phyloP scores from a whole-genome alignment of 2,329 filamentous ascomycete species.

The Fragosphaeria purpurea region DNA sequence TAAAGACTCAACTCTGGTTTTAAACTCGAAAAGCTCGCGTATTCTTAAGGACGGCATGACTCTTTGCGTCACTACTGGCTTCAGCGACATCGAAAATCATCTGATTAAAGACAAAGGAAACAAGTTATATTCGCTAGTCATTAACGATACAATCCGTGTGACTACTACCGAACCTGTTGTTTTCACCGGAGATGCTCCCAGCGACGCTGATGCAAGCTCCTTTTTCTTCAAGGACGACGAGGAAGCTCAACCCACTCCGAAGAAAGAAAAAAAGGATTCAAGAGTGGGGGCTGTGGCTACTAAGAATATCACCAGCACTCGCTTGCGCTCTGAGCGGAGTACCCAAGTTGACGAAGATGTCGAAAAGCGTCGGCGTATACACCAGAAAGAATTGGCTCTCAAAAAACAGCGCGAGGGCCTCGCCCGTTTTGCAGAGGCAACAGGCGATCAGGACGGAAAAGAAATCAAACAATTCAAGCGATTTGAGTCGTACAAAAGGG shows the following conservation, averaged over 20 bases:
- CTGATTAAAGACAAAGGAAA: slow-evolving; percentile 83
- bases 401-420: slow-evolving; percentile 90
- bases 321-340: slow-evolving; percentile 82
- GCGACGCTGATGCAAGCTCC: slow-evolving; percentile 85
- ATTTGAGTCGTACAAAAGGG: slow-evolving; percentile 97
- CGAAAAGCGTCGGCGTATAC: slow-evolving; percentile 75
- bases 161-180: slow-evolving; percentile 68
- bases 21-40: slow-evolving; percentile 79
- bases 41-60: slow-evolving; percentile 95
- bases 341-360: slow-evolving; percentile 82
- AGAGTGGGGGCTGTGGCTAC: slow-evolving; percentile 80
- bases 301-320: slow-evolving; percentile 91
- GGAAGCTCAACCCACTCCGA: slow-evolving; percentile 74
- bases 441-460: slow-evolving; percentile 74
- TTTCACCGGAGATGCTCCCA: slow-evolving; percentile 87
- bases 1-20: slow-evolving; percentile 68
- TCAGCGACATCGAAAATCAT: slow-evolving; percentile 80
- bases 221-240: slow-evolving; percentile 99
- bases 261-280: slow-evolving; percentile 78
- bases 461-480: slow-evolving; percentile 98
- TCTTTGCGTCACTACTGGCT: slow-evolving; percentile 77
- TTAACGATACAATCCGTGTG: slow-evolving; percentile 90
- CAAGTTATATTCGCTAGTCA: slow-evolving; percentile 76
- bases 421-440: slow-evolving; percentile 75
- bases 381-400: slow-evolving; percentile 77